Conservation (phyloP, 345 rosid species). For the Hibiscus trionum region DNA sequence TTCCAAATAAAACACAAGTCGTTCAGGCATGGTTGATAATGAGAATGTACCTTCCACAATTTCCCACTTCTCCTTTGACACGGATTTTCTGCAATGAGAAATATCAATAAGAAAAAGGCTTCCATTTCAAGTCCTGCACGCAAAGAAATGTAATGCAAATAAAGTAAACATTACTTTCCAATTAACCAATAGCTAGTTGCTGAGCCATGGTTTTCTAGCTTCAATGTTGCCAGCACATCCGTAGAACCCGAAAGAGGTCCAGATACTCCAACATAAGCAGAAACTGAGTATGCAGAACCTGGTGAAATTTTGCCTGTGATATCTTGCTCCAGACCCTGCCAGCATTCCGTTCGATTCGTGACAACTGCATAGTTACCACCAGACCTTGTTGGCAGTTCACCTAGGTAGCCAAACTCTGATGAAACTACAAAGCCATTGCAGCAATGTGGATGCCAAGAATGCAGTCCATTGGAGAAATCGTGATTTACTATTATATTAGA, state of each 20-base stretch:
- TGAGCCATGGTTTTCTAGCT: slow-evolving; percentile 45
- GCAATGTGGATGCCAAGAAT: slow-evolving; percentile 62
- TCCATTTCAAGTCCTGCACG: not conserved
- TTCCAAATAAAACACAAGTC: slow-evolving; percentile 74
- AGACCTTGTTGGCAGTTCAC: slow-evolving; percentile 17
- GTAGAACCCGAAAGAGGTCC: slow-evolving; percentile 51
- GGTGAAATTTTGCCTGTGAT: slow-evolving; percentile 55
- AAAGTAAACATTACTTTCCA: slow-evolving; percentile 61
- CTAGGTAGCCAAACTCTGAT: slow-evolving; percentile 24
- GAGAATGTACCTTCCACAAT: slow-evolving; percentile 72
- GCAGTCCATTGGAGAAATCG: slow-evolving; percentile 71
- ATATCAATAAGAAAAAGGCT: not conserved
- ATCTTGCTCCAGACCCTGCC: slow-evolving; percentile 97
- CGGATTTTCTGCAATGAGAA: slow-evolving; percentile 47
- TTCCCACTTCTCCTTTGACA: slow-evolving; percentile 61
- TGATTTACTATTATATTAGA: slow-evolving; percentile 53
- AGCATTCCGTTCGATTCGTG: slow-evolving; percentile 67
- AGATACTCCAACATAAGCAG: slow-evolving; percentile 67
- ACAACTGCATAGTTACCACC: slow-evolving; percentile 60
- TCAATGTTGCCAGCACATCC: slow-evolving; percentile 79
- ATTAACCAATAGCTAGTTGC: slow-evolving; percentile 42
- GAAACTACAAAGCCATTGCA: slow-evolving; percentile 63
- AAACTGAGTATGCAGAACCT: slow-evolving; percentile 50
- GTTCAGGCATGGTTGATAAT: slow-evolving; percentile 54
- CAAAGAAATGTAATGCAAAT: not conserved